These are phyloP conservation scores for Phytopythium litorale DNA, from an alignment of 352 stramenopile genomes.

Conservation along the genomic window DNA sequence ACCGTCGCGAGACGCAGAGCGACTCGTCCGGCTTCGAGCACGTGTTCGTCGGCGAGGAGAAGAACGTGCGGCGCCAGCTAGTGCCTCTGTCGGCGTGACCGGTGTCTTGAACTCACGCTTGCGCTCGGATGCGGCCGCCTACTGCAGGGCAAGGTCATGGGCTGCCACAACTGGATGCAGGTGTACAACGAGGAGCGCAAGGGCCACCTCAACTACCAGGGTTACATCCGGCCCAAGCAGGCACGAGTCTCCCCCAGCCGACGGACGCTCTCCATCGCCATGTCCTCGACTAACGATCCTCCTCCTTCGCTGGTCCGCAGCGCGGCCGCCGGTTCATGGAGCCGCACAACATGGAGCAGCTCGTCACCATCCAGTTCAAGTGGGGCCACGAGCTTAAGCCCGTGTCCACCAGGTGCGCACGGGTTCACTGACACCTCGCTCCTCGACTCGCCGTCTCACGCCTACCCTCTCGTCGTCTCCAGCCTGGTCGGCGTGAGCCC, in stretches of 20 bases:
- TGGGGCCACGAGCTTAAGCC: conserved; percentile 89
- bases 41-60: conserved; percentile 96
- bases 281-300: background rate
- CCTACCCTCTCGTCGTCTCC: conserved; percentile 2
- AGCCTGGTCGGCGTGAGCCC: conserved; percentile 93
- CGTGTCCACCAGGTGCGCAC: conserved; percentile 81
- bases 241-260: conserved; percentile 3
- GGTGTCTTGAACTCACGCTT: background rate
- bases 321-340: conserved; percentile 63
- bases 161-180: conserved; percentile 97
- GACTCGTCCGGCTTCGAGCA: conserved; percentile 96
- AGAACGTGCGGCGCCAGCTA: conserved; percentile 56
- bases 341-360: conserved; percentile 85
- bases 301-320: conserved; percentile 7
- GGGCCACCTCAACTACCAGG: conserved; percentile 91
- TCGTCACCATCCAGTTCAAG: conserved; percentile 94
- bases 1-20: conserved; percentile 80
- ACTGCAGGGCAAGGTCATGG: conserved; percentile 76
- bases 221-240: conserved; percentile 90
- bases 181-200: conserved; percentile 95
- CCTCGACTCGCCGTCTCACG: background rate
- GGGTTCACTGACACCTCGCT: background rate
- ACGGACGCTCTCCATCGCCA: background rate
- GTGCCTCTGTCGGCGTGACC: background rate
- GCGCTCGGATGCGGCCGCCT: background rate